Conservation (phyloP, 306 rosid species). For the Arachis stenosperma region DNA sequence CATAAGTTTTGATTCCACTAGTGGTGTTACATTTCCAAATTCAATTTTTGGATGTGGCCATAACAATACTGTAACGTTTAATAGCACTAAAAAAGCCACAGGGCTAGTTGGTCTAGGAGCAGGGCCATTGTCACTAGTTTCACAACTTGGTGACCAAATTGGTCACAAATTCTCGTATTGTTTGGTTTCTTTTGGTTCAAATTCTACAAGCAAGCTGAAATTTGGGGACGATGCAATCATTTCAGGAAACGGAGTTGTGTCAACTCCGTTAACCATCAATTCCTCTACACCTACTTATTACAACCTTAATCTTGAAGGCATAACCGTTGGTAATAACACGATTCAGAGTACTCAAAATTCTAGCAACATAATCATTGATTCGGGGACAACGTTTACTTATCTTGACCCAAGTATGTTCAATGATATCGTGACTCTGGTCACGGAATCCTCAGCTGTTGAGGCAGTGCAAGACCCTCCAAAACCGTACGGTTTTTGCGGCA, state of each 20-base stretch:
- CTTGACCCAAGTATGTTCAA: background rate
- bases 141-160: constrained; percentile 22
- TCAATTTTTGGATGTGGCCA: constrained; percentile 35
- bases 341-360: background rate
- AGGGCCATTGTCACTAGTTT: constrained; percentile 34
- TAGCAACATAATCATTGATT: constrained; percentile 34
- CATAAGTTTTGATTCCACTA: background rate
- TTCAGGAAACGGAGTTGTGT: background rate
- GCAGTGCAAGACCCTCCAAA: constrained; percentile 2
- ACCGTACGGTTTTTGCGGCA: background rate
- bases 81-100: background rate
- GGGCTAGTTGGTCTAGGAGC: constrained; percentile 39
- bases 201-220: constrained; percentile 8
- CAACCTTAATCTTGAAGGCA: constrained; percentile 7
- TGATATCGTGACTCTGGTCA: background rate
- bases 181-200: constrained; percentile 15
- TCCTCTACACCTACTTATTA: background rate
- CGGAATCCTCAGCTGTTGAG: constrained; percentile 3
- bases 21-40: background rate
- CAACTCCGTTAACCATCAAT: background rate
- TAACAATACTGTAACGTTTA: background rate
- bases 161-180: constrained; percentile 31
- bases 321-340: constrained; percentile 15
- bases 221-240: background rate
- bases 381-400: constrained; percentile 12